Base-by-base conservation (phyloP, 352 stramenopile species). In the Pythium oligandrum region DNA sequence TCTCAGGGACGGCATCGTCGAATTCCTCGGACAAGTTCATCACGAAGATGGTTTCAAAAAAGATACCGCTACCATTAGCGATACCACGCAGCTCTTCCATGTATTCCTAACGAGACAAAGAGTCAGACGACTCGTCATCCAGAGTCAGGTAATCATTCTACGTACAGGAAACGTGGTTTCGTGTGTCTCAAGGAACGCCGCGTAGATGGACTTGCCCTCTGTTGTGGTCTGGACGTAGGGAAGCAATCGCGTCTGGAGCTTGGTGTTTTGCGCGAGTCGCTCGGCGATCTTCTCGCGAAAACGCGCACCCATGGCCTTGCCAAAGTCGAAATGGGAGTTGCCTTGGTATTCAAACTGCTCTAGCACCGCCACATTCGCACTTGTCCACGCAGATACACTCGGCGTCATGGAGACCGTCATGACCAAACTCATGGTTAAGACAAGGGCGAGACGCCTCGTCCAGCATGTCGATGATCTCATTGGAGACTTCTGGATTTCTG, bases 1-100 rank as follows among this genome's bases (percentile, higher is more conserved):
- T 61, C 35, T 55, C 37, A 0, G 70, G 74, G 39, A 88, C 78
- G 4, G 73, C 75, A 42, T 83, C 74, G 17, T 79, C 73, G 31
- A 82, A 90, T 49, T 90, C 78, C 48, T 90, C 80, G 26, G 83
- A 66, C n/a, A 90, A 59, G 62, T 90, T 90, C 57, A 82, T 62
- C 40, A 88, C 59, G 49, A 90, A 90, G 36, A 90, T 56, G 6
- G 68, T 84, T 63, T 80, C 67, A 34, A 90, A 90, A 4, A 71
- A 51, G 7, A 87, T 48, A 5, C 48, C 64, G 39, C 77, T 88
- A 49, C 77, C 80, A 40, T 84, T 59, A 4, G 80, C 71, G 4
- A 90, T 63, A 4, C 80, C 77, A 34, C 76, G 66, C 17, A 90
- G 54, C 50, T 90, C 80, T 44, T 87, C 70, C 32, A 90, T 53